These are phyloP conservation scores for Cornus kousa DNA, from an alignment of 148 eudicot species.

Conservation along the genomic window DNA sequence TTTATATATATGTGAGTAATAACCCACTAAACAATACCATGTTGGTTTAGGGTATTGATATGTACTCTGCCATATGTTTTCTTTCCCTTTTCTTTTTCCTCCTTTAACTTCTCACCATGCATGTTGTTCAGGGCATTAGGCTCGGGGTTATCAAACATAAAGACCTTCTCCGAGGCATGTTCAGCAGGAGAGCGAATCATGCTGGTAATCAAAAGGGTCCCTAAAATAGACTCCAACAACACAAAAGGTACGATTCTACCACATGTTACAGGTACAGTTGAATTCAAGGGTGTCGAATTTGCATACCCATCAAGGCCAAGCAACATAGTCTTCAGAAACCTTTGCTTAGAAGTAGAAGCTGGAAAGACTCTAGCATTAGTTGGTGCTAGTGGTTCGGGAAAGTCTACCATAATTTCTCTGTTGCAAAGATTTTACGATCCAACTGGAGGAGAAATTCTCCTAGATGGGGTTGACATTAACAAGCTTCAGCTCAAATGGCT, in stretches of 20 bases:
- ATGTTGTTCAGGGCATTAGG: constrained; percentile 2
- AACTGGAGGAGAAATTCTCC: background rate
- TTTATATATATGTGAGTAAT: too few relatives aligned
- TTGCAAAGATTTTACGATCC: constrained; percentile 4
- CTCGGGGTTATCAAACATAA: constrained; percentile 5
- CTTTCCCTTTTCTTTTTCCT: background rate
- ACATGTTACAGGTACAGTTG: background rate
- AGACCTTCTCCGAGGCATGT: constrained; percentile 8
- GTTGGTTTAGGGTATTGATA: too few relatives aligned
- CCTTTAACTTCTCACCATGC: too few relatives aligned
- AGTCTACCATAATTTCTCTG: constrained; percentile 6
- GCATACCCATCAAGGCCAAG: constrained; percentile 9
- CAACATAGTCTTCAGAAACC: background rate
- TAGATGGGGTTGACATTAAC: background rate
- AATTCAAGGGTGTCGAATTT: constrained; percentile 5
- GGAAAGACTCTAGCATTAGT: constrained; percentile 6
- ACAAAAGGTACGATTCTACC: background rate
- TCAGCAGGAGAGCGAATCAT: constrained; percentile 5
- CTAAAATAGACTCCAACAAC: background rate
- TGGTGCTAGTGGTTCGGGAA: constrained; percentile 11
- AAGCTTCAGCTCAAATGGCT: constrained; percentile 9
- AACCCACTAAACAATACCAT: too few relatives aligned
- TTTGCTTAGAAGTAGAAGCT: background rate
- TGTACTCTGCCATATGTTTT: too few relatives aligned
- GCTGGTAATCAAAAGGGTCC: constrained; percentile 6